A percentile compares a stretch with the other conserved stretches of the same genome.
Conservation (phyloP, 495 filamentous ascomycete genomes). For the Aspergillus sparsus region DNA sequence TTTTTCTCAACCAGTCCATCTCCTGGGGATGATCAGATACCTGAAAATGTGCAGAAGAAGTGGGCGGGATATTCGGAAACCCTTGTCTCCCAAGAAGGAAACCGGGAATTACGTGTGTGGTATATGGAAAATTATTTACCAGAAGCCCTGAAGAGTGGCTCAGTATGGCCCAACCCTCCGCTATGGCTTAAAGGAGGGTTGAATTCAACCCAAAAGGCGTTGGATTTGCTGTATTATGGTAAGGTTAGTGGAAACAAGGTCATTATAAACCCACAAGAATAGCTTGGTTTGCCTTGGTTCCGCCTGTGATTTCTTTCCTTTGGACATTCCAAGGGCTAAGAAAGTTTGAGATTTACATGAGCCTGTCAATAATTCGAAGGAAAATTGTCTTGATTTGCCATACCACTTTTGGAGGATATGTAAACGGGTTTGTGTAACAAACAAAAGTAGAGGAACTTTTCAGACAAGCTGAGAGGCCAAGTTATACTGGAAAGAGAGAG, state of each 20-base stretch:
- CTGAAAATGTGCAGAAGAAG: conserved; percentile 1
- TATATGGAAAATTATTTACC: conserved; percentile 6
- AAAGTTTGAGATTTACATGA: too few species aligned
- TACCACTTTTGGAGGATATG: too few species aligned
- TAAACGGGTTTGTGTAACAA: too few species aligned
- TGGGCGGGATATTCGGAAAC: neutral
- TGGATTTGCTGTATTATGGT: conserved; percentile 9
- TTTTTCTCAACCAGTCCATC: neutral
- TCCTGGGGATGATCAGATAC: neutral
- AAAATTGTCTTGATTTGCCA: too few species aligned
- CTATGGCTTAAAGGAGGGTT: conserved; percentile 2
- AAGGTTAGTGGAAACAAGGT: conserved; percentile 10
- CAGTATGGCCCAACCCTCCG: neutral
- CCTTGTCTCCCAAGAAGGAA: neutral
- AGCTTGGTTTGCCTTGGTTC: too few species aligned
- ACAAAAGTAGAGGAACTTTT: too few species aligned
- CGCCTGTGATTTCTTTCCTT: too few species aligned
- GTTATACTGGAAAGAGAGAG: too few species aligned
- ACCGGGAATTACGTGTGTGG: neutral
- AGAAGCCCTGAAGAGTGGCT: neutral
- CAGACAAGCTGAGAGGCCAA: too few species aligned
- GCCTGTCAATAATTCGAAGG: too few species aligned
- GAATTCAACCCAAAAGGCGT: conserved; percentile 1
- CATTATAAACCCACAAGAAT: conserved; percentile 2
- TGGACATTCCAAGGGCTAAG: too few species aligned